Evolutionary conservation across 176 grass and related monocot species (phyloP), one percentile per base, ranked within the genome.

Genomic region (Oryza glaberrima): DNA sequence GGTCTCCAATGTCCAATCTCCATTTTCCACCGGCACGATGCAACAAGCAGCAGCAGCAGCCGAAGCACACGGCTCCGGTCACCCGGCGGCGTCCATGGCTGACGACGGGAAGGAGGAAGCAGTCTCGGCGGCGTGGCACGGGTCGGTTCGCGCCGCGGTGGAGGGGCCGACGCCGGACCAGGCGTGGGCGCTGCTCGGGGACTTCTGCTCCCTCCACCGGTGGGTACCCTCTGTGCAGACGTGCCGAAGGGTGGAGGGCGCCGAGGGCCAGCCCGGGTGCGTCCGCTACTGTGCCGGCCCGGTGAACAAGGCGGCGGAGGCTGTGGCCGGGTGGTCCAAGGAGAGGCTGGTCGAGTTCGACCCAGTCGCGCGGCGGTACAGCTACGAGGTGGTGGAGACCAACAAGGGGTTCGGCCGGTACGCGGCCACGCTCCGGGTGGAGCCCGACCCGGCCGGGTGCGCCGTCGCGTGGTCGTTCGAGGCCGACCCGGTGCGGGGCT

Each of bases 351-450:
- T 93, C 25, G 86, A 85, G 73, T 11, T 83, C 49, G 86, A 94
- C 71, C 44, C 17, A 6, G 79, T 67, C 23, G 86, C 65, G 51
- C 67, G 88, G 38, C 79, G 32, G 34, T 93, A 94, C 83, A 88
- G 60, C 70, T 97, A 97, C 72, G 88, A 94, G 92, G 65, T 94
- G 60, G 82, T 89, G 68, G 92, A 93, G 34, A 93, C 70, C 41
- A 94, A 94, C 92, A 93, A 97, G 75, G 95, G 95, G 45, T 90
- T 97, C 86, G 81, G 86, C 66, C 51, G 87, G 47, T 94, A 97
- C 88, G 70, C 23, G n/a, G 95, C 92, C 11, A 90, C 90, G 20
- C 3, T 94, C 64, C 70, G 23, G 35, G 84, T 94, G 45, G 84
- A 75, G n/a, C 15, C 64, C 22, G 86, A 88, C 60, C 81, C 73